Conservation (phyloP, 1,284 basidiomycete genomes). For the Trichosporon coremiiforme region DNA sequence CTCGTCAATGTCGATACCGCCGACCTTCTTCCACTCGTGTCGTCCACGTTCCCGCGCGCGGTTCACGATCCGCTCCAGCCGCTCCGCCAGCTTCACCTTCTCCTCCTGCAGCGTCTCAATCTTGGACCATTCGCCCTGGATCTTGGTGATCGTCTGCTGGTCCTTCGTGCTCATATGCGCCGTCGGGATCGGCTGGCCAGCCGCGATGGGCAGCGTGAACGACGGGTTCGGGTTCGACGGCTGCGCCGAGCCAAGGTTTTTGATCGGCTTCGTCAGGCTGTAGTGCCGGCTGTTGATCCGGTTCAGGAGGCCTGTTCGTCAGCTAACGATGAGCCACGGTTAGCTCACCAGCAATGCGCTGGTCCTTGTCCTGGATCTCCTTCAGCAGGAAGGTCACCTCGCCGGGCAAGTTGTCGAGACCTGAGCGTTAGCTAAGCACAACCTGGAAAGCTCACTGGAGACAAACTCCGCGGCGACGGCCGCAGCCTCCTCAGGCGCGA, state of each 20-base stretch:
- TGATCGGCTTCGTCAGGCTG: slow-evolving; percentile 43
- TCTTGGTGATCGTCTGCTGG: slow-evolving; percentile 48
- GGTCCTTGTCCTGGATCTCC: slow-evolving; percentile 64
- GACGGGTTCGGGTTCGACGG: slow-evolving; percentile 30
- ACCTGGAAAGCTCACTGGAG: slow-evolving; percentile 61
- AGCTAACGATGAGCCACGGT: not conserved
- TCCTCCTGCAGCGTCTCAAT: slow-evolving; percentile 52
- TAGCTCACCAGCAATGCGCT: slow-evolving; percentile 47
- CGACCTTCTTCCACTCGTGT: slow-evolving; percentile 42
- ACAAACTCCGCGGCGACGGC: slow-evolving; percentile 70
- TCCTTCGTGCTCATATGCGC: slow-evolving; percentile 51
- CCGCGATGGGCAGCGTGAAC: slow-evolving; percentile 41
- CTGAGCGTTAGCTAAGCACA: slow-evolving; percentile 52
- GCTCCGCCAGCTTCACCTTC: slow-evolving; percentile 52
- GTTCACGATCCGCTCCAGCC: slow-evolving; percentile 50
- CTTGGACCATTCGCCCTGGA: slow-evolving; percentile 53
- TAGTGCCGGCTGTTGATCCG: slow-evolving; percentile 50
- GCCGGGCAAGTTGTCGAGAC: slow-evolving; percentile 72
- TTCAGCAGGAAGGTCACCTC: slow-evolving; percentile 71
- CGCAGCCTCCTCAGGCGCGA: slow-evolving; percentile 67
- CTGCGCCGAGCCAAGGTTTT: slow-evolving; percentile 30
- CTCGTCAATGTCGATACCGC: slow-evolving; percentile 51
- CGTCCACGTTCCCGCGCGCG: slow-evolving; percentile 41
- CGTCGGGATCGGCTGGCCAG: slow-evolving; percentile 40
- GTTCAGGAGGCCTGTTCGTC: slow-evolving; percentile 39